These are phyloP conservation scores for Zea luxurians DNA, from an alignment of 176 grass and related monocot species.

Conservation along the genomic window DNA sequence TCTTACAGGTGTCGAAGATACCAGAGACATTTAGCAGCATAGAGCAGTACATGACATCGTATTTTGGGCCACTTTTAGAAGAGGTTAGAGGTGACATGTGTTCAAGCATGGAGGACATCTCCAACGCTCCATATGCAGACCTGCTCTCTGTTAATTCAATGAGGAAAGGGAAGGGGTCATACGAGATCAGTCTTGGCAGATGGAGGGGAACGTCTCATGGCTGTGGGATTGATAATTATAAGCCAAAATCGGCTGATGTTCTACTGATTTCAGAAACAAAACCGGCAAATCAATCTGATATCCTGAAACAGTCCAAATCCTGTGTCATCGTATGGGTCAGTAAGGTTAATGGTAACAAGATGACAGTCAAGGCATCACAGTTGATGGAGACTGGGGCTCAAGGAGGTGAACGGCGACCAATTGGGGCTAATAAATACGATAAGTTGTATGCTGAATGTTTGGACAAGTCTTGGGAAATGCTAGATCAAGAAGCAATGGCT, in stretches of 20 bases:
- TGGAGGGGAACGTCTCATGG: slow-evolving; percentile 36
- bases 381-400: slow-evolving; percentile 48
- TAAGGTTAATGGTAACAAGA: slow-evolving; percentile 51
- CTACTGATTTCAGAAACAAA: slow-evolving; percentile 61
- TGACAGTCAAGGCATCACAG: slow-evolving; percentile 59
- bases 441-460: slow-evolving; percentile 32
- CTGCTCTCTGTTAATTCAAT: slow-evolving; percentile 42
- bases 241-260: slow-evolving; percentile 59
- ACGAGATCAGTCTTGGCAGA: slow-evolving; percentile 56
- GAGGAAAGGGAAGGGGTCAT: slow-evolving; percentile 43
- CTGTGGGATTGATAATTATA: slow-evolving; percentile 46
- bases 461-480: slow-evolving; percentile 45
- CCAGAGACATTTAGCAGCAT: slow-evolving; percentile 53
- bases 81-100: slow-evolving; percentile 60
- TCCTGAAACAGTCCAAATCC: slow-evolving; percentile 51
- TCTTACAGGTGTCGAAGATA: slow-evolving; percentile 56
- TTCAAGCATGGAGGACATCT: slow-evolving; percentile 61
- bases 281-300: slow-evolving; percentile 54
- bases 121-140: slow-evolving; percentile 47
- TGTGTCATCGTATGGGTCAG: slow-evolving; percentile 60
- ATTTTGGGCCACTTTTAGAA: slow-evolving; percentile 68
- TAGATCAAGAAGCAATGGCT: slow-evolving; percentile 44
- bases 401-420: slow-evolving; percentile 41
- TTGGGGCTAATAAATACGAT: slow-evolving; percentile 53
- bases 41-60: slow-evolving; percentile 70